Base-by-base conservation (phyloP, 257 asterid species). In the Nicotiana attenuata region DNA sequence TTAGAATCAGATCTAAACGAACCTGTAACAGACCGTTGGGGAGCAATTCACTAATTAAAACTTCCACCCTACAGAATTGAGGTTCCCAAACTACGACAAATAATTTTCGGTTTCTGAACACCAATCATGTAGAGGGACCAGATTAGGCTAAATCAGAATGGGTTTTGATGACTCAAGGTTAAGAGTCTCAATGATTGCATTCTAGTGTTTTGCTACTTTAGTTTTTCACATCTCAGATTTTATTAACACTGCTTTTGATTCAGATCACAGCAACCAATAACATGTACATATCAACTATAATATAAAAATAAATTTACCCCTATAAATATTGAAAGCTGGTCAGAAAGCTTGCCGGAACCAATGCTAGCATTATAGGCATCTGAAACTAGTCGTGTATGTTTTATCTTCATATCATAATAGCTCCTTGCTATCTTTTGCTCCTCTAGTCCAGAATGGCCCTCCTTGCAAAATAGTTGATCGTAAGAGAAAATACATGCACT, bases 281-380 rank as follows among this genome's bases (percentile, higher is more conserved):
- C 10, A 19, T 17, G 76, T 16, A 65, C 1, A 65, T 16, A 65
- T 65, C 20, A 65, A 65, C 24, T 3, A 19, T 24, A 67, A 17
- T 67, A 35, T 10, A 60, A 35, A 67, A 29, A 67, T 19, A 0
- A 19, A 35, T n/a, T 35, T 19, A 33, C 17, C 19, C 55, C 16
- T 35, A 9, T 10, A 33, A 10, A 68, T 41, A 22, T 69, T 5
- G 6, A 41, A 20, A 69, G 20, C 5, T 69, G 19, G 59, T 10
- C 5, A 69, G 59, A 69, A 69, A 38, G 59, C 33, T 69, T 69
- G 13, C 78, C 78, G 13, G 20, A 41, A 41, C 57, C 59, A 45
- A 38, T 16, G 55, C 77, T 68, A 45, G 78, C 78, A 20, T 69
- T 45, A 20, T 41, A 69, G 33, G 78, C 78, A 71, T 71, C 35